phyloP scores from a whole-genome alignment of 768 basidiomycete species.

The Lactarius indigo region DNA sequence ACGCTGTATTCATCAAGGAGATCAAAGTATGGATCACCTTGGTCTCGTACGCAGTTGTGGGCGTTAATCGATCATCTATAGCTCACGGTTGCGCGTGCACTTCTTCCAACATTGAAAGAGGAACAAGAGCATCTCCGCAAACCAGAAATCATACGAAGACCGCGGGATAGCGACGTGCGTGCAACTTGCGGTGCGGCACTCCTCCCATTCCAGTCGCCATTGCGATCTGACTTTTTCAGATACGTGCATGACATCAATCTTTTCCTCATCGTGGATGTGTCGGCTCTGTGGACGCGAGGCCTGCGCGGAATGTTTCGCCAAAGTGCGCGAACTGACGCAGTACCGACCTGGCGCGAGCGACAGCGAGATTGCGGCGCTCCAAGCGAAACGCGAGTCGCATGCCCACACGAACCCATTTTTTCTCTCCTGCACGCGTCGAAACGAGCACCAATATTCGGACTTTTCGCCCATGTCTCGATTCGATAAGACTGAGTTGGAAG shows the following conservation, averaged over 20 bases:
- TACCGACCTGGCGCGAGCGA: constrained; percentile 47
- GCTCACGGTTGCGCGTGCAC: constrained; percentile 63
- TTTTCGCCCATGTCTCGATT: constrained; percentile 85
- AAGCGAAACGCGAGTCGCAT: constrained; percentile 55
- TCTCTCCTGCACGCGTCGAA: constrained; percentile 63
- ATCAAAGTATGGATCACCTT: constrained; percentile 50
- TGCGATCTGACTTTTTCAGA: constrained; percentile 44
- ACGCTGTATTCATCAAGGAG: constrained; percentile 46
- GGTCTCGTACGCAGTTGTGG: not conserved
- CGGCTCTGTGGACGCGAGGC: constrained; percentile 87
- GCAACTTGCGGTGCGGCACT: constrained; percentile 72
- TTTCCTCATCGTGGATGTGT: constrained; percentile 88
- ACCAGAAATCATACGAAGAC: constrained; percentile 61
- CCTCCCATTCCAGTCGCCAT: not conserved
- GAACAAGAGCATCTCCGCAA: constrained; percentile 61
- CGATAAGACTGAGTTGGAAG: constrained; percentile 54
- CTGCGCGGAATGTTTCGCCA: constrained; percentile 78
- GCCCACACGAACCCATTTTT: constrained; percentile 70
- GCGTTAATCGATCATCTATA: constrained; percentile 31
- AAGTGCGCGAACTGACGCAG: constrained; percentile 60
- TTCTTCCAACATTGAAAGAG: constrained; percentile 61
- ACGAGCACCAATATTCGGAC: constrained; percentile 62
- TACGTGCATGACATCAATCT: constrained; percentile 91
- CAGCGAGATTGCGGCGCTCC: constrained; percentile 47
- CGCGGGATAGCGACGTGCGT: constrained; percentile 77